phyloP scores from a whole-genome alignment of 805 yeast species.

The Candida alai region DNA sequence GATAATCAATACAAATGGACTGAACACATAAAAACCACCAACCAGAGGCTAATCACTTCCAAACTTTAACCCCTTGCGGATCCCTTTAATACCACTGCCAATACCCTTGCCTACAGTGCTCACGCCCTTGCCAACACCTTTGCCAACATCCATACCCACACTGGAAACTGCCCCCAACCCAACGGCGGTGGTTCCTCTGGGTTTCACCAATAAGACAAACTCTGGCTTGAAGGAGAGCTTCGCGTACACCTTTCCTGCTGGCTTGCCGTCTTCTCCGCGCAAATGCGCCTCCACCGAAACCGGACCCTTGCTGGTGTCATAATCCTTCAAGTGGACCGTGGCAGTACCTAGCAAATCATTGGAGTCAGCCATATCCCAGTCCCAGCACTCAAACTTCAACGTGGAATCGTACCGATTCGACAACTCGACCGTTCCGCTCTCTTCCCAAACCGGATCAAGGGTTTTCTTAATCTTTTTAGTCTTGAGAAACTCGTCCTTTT shows the following conservation, averaged over 20 bases:
- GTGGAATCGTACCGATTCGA: slow-evolving; percentile 58
- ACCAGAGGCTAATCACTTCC: too few relatives aligned
- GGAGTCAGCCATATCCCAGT: slow-evolving; percentile 92
- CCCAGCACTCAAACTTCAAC: slow-evolving; percentile 58
- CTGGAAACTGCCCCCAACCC: slow-evolving; percentile 39
- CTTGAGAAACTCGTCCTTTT: slow-evolving; percentile 56
- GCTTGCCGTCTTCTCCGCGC: slow-evolving; percentile 44
- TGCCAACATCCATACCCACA: slow-evolving; percentile 37
- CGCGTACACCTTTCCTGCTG: slow-evolving; percentile 64
- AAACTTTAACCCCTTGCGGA: slow-evolving; percentile 37
- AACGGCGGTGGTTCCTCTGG: slow-evolving; percentile 12
- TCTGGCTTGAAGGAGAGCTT: slow-evolving; percentile 65
- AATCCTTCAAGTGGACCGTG: slow-evolving; percentile 48
- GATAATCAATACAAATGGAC: too few relatives aligned
- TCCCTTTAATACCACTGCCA: slow-evolving; percentile 33
- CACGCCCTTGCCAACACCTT: slow-evolving; percentile 41
- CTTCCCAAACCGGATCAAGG: slow-evolving; percentile 87
- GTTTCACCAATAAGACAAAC: slow-evolving; percentile 50
- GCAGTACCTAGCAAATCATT: slow-evolving; percentile 81
- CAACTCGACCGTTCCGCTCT: slow-evolving; percentile 52
- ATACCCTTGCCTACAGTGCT: slow-evolving; percentile 36
- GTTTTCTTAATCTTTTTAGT: slow-evolving; percentile 83
- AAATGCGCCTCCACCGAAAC: slow-evolving; percentile 52
- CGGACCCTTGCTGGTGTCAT: slow-evolving; percentile 40
- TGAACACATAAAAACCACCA: too few relatives aligned